phyloP scores from a whole-genome alignment of 2,329 filamentous ascomycete species.

The Paraconiothyrium brasiliense region DNA sequence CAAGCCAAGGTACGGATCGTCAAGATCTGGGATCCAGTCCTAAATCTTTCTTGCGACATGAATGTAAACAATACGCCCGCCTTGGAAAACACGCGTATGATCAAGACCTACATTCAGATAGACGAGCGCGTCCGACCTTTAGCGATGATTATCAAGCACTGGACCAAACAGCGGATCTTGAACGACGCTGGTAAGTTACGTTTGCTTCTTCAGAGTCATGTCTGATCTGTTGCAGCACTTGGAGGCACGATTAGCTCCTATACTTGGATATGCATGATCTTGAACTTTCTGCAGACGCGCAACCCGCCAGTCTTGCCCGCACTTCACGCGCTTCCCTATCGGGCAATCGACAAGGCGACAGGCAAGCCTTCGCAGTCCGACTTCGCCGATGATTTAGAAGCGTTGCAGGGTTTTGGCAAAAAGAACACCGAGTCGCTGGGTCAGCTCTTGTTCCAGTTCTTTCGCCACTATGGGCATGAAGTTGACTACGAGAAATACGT shows the following conservation, averaged over 20 bases:
- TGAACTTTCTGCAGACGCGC: conserved; percentile 92
- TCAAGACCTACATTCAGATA: conserved; percentile 93
- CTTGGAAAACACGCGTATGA: conserved; percentile 96
- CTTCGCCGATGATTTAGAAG: conserved; percentile 87
- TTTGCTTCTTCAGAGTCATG: not conserved
- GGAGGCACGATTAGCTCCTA: conserved; percentile 97
- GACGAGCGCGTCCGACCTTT: conserved; percentile 90
- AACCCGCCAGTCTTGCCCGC: conserved; percentile 84
- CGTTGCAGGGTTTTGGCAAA: conserved; percentile 76
- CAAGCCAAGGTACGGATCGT: conserved; percentile 98
- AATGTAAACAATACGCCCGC: conserved; percentile 98
- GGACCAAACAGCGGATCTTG: conserved; percentile 90
- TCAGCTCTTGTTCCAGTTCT: conserved; percentile 92
- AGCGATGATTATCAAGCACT: conserved; percentile 97
- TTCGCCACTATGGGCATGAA: conserved; percentile 92
- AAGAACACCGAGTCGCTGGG: conserved; percentile 85
- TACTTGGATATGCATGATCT: conserved; percentile 98
- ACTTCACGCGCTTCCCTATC: conserved; percentile 77
- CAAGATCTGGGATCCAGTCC: conserved; percentile 96
- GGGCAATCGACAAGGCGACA: conserved; percentile 68
- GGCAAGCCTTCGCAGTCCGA: conserved; percentile 69
- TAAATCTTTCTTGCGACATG: conserved; percentile 92
- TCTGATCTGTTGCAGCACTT: conserved; percentile 67
- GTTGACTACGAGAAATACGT: conserved; percentile 87
- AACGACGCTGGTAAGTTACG: conserved; percentile 87